phyloP scores from a whole-genome alignment of 2,329 filamentous ascomycete genomes.

The Colletotrichum tabaci region DNA sequence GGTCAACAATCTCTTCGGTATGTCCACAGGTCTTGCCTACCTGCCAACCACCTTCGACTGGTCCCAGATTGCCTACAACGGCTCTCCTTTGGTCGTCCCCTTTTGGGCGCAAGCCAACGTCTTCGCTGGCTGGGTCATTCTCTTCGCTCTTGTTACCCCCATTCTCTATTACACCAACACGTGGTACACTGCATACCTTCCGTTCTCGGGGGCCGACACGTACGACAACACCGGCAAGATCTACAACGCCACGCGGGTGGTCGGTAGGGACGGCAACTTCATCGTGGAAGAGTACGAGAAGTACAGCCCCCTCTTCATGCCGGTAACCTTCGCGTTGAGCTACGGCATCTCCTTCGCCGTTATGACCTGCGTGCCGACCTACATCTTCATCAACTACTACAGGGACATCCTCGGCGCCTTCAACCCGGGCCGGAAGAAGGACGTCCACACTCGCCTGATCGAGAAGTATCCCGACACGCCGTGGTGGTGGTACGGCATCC shows the following conservation, averaged over 20 bases:
- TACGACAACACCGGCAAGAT: slow-evolving; percentile 63
- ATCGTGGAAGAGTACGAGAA: slow-evolving; percentile 63
- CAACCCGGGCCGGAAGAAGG: slow-evolving; percentile 34
- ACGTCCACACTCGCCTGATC: slow-evolving; percentile 54
- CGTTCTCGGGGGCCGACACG: slow-evolving; percentile 66
- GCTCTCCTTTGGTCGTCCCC: slow-evolving; percentile 62
- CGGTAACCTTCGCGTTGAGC: slow-evolving; percentile 52
- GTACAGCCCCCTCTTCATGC: slow-evolving; percentile 60
- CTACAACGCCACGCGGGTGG: slow-evolving; percentile 66
- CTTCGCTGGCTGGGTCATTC: slow-evolving; percentile 72
- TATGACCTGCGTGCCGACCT: slow-evolving; percentile 55
- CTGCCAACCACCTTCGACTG: slow-evolving; percentile 51
- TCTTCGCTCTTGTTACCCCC: slow-evolving; percentile 68
- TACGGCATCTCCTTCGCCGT: slow-evolving; percentile 55
- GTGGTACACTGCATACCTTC: slow-evolving; percentile 69
- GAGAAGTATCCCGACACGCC: slow-evolving; percentile 49
- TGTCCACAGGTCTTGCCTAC: slow-evolving; percentile 49
- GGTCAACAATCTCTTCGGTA: slow-evolving; percentile 78
- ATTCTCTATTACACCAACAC: slow-evolving; percentile 72
- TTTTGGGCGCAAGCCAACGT: slow-evolving; percentile 75
- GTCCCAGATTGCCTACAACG: slow-evolving; percentile 46
- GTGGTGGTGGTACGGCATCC: slow-evolving; percentile 56
- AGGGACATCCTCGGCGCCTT: slow-evolving; percentile 54
- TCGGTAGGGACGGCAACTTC: slow-evolving; percentile 57
- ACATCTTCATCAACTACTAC: slow-evolving; percentile 58